phyloP scores from a whole-genome alignment of 2,329 filamentous ascomycete genomes.

The Didymella keratinophila region DNA sequence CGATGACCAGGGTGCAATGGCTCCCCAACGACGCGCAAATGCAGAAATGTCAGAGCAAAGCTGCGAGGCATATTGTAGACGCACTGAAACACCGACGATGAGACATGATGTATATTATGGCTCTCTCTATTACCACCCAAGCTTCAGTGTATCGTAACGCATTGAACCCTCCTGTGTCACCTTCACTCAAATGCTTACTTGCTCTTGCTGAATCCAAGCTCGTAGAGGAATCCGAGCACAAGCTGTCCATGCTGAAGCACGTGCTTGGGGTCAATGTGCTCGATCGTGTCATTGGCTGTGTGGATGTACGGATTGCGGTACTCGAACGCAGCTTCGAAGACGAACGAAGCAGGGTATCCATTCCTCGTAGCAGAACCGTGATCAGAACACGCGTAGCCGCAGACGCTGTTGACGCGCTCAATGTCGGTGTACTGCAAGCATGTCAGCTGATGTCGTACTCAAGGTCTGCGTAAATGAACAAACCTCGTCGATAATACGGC shows the following conservation, averaged over 20 bases:
- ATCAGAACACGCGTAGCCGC: constrained; percentile 82
- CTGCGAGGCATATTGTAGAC: too few relatives aligned
- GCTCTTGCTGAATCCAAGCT: constrained; percentile 59
- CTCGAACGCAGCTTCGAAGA: constrained; percentile 65
- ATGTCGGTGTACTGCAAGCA: constrained; percentile 88
- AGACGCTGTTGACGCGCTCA: constrained; percentile 59
- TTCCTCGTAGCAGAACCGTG: constrained; percentile 75
- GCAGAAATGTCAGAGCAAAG: too few relatives aligned
- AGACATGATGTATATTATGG: too few relatives aligned
- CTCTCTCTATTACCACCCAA: too few relatives aligned
- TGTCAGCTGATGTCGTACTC: not conserved
- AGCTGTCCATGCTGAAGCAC: constrained; percentile 89
- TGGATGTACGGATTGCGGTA: constrained; percentile 71
- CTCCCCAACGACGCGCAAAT: too few relatives aligned
- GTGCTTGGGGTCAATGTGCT: constrained; percentile 80
- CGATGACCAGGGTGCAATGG: too few relatives aligned
- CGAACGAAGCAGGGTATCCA: constrained; percentile 75
- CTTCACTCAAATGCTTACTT: not conserved
- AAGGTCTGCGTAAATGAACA: not conserved
- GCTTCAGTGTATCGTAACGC: not conserved
- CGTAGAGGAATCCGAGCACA: constrained; percentile 81
- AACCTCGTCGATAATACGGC: constrained; percentile 5
- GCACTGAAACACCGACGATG: too few relatives aligned
- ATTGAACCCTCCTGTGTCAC: not conserved
- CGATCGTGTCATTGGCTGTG: constrained; percentile 71